Evolutionary conservation across 164 flowering plant genomes (phyloP).

Genomic region (Kalanchoe fedtschenkoi): DNA sequence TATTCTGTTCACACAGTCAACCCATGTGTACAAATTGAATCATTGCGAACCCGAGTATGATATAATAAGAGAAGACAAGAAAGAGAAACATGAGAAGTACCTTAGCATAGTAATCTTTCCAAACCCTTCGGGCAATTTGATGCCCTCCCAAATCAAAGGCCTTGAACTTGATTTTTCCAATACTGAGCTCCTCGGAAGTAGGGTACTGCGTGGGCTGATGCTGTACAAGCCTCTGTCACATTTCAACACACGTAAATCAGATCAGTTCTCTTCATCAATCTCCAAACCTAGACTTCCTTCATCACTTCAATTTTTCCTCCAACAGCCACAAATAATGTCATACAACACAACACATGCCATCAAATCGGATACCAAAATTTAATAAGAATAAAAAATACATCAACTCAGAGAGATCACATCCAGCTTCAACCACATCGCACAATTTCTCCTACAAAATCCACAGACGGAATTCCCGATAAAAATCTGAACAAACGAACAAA

Average conservation of each 20-base stretch:
- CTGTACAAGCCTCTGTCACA: slow-evolving; percentile 14
- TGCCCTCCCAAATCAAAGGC: slow-evolving; percentile 70
- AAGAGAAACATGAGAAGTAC: no score
- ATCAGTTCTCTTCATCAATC: not conserved
- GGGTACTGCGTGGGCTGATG: slow-evolving; percentile 54
- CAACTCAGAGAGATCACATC: not conserved
- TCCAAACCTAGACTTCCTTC: not conserved
- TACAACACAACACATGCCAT: not conserved
- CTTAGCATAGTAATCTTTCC: slow-evolving; percentile 53
- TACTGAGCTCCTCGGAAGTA: slow-evolving; percentile 53
- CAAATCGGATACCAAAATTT: not conserved
- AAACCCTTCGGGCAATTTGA: slow-evolving; percentile 17
- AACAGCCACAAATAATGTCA: not conserved
- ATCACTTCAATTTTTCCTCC: no score
- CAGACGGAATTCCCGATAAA: no score
- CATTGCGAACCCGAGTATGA: no score
- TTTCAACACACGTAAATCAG: not conserved
- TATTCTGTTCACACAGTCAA: no score
- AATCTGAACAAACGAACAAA: not conserved
- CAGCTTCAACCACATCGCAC: not conserved
- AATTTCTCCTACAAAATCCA: no score
- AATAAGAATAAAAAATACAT: not conserved
- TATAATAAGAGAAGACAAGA: no score
- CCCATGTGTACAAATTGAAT: no score
- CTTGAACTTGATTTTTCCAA: slow-evolving; percentile 55